These are phyloP conservation scores for Phytophthora tubulina DNA, from an alignment of 352 stramenopile genomes.

Conservation along the genomic window DNA sequence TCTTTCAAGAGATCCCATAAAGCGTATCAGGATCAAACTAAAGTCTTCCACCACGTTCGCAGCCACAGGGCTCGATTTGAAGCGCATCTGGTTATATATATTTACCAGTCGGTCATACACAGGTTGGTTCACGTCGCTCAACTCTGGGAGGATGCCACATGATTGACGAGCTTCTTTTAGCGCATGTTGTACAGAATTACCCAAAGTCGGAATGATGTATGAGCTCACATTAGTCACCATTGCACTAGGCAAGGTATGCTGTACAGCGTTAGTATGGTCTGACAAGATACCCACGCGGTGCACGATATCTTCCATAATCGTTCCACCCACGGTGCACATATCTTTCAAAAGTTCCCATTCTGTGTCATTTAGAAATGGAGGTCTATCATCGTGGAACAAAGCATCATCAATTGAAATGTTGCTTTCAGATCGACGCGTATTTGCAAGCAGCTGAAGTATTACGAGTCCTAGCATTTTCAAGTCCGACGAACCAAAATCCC, in stretches of 20 bases:
- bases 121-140: neutral
- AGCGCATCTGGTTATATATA: neutral
- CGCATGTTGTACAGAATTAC: neutral
- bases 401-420: neutral
- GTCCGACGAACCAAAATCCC: no score
- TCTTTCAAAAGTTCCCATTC: conserved; percentile 9
- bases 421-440: no score
- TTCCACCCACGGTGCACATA: conserved; percentile 3
- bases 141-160: neutral
- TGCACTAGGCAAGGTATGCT: neutral
- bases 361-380: neutral
- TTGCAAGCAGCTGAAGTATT: no score
- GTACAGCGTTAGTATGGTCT: neutral
- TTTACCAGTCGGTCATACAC: conserved; percentile 2
- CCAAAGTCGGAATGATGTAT: neutral
- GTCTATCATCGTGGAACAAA: conserved; percentile 1
- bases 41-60: conserved; percentile 4
- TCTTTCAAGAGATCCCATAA: neutral
- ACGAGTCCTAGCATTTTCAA: no score
- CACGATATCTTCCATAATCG: conserved; percentile 11
- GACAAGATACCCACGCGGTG: neutral
- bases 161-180: neutral
- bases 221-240: neutral
- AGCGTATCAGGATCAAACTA: conserved; percentile 1
- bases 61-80: neutral